These are phyloP conservation scores for Pulveroboletus frians DNA, from an alignment of 768 basidiomycete genomes.

Conservation along the genomic window DNA sequence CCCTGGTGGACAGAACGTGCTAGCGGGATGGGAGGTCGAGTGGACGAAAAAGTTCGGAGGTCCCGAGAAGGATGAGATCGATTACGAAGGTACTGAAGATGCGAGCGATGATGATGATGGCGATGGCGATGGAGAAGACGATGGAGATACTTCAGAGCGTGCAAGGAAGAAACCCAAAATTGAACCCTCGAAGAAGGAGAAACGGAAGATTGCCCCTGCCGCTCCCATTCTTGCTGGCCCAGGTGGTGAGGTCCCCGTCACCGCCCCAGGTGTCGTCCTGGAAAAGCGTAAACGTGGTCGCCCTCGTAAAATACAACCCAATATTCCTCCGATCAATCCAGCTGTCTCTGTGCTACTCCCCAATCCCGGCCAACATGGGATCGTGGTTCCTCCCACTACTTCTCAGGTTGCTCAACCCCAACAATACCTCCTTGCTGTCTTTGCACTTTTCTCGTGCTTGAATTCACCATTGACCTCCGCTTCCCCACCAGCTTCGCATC, in stretches of 20 bases:
- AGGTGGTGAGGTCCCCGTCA: conserved; percentile 24
- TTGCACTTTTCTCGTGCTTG: conserved; percentile 83
- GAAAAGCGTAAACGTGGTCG: conserved; percentile 84
- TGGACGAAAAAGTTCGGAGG: conserved; percentile 75
- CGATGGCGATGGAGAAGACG: conserved; percentile 38
- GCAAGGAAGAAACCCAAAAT: conserved; percentile 63
- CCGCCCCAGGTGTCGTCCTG: conserved; percentile 34
- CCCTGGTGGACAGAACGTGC: conserved; percentile 66
- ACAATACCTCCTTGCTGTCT: conserved; percentile 77
- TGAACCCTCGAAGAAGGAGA: conserved; percentile 41
- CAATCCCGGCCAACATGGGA: conserved; percentile 13
- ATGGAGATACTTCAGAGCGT: conserved; percentile 37
- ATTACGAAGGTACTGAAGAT: conserved; percentile 38
- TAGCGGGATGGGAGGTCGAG: conserved; percentile 71
- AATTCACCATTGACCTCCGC: conserved; percentile 61
- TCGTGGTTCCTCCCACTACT: conserved; percentile 8
- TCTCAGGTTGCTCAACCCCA: conserved; percentile 26
- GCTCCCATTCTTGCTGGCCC: conserved; percentile 17
- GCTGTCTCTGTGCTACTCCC: conserved; percentile 17
- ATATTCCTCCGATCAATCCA: conserved; percentile 33
- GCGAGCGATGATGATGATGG: conserved; percentile 41
- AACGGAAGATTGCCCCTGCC: conserved; percentile 31
- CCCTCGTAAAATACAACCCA: conserved; percentile 65
- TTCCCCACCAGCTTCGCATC: conserved; percentile 25
- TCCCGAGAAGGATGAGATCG: conserved; percentile 69